These are phyloP conservation scores for Talaromyces stipitatus DNA, from an alignment of 495 filamentous ascomycete species.

Conservation along the genomic window DNA sequence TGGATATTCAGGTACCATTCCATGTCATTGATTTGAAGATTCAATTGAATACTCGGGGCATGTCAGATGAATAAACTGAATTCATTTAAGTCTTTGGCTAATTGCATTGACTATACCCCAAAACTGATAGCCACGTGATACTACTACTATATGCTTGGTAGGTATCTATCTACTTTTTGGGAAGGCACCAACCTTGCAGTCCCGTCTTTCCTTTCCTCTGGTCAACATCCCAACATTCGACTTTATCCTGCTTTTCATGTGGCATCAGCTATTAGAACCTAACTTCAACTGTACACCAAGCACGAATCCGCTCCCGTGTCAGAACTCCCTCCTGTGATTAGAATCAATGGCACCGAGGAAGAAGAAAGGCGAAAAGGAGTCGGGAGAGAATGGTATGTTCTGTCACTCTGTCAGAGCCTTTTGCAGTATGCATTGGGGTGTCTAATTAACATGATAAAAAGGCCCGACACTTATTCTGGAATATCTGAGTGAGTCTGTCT, in stretches of 20 bases:
- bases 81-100: no score
- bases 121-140: neutral
- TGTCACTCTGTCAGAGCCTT: neutral
- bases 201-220: neutral
- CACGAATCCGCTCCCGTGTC: neutral
- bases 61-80: no score
- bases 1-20: no score
- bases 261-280: neutral
- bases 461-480: conserved; percentile 37
- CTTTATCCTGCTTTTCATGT: neutral
- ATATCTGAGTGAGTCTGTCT: conserved; percentile 47
- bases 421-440: neutral
- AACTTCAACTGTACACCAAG: neutral
- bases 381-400: conserved; percentile 32
- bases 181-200: neutral
- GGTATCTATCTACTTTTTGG: neutral
- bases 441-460: conserved; percentile 3
- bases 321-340: no score
- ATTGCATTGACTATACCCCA: no score
- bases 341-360: conserved; percentile 45
- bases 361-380: conserved; percentile 36
- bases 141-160: neutral
- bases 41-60: no score
- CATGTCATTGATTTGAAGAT: neutral
- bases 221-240: neutral